phyloP scores from a whole-genome alignment of 345 rosid genomes.

The Corymbia maculata region DNA sequence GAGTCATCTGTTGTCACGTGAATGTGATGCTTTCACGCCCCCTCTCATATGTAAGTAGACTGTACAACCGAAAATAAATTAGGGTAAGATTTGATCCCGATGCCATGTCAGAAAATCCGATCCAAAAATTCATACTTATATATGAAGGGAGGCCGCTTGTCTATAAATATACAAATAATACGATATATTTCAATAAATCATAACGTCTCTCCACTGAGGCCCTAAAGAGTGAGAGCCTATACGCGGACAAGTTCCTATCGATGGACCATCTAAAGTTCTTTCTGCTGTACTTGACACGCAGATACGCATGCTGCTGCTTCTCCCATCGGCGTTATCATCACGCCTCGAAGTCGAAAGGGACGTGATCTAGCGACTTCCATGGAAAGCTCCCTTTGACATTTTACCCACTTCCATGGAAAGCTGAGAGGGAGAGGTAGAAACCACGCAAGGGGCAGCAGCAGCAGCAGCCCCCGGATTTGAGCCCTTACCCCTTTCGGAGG shows the following conservation, averaged over 20 bases:
- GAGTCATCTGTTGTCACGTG: neutral
- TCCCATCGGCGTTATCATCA: neutral
- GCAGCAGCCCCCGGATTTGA: neutral
- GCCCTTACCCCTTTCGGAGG: neutral
- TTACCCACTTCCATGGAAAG: no score
- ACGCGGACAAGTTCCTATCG: neutral
- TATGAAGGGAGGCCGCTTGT: no score
- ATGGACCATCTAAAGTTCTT: neutral
- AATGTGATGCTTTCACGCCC: neutral
- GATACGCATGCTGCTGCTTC: neutral
- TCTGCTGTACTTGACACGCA: neutral
- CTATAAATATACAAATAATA: neutral
- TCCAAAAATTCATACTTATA: neutral
- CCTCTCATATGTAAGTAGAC: neutral
- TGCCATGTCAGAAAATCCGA: neutral
- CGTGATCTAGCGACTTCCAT: neutral
- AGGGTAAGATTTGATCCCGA: accelerated
- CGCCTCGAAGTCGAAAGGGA: neutral
- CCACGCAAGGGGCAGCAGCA: neutral
- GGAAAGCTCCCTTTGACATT: neutral
- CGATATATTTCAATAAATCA: neutral
- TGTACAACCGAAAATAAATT: neutral
- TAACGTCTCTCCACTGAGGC: neutral
- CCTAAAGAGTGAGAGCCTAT: neutral
- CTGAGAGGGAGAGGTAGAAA: neutral